phyloP scores from a whole-genome alignment of 805 yeast genomes.

The Tetrapisispora namnaoensis region DNA sequence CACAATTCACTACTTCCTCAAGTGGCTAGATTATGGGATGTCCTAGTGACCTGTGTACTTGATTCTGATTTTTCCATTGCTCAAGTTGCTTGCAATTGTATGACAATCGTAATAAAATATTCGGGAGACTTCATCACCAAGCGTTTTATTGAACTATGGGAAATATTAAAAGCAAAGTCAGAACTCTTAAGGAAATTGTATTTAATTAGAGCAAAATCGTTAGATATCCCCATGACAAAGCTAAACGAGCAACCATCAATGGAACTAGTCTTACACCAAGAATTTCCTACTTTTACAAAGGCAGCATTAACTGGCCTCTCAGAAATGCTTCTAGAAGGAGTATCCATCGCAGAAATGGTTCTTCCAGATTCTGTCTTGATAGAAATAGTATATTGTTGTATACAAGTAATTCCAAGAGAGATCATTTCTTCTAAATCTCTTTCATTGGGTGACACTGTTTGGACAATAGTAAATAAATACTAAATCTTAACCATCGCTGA shows the following conservation, averaged over 20 bases:
- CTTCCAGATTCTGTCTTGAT: constrained; percentile 14
- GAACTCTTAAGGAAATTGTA: constrained; percentile 9
- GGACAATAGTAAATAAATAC: background rate
- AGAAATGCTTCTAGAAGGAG: constrained; percentile 20
- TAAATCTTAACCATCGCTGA: background rate
- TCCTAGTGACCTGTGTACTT: constrained; percentile 13
- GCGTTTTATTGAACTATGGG: constrained; percentile 25
- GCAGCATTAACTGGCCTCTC: constrained; percentile 15
- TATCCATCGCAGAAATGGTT: constrained; percentile 14
- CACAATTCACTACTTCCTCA: constrained; percentile 24
- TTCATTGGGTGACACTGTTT: constrained; percentile 18
- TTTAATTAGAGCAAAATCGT: background rate
- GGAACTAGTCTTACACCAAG: constrained; percentile 1
- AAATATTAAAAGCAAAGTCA: constrained; percentile 9
- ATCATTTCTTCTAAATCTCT: constrained; percentile 12
- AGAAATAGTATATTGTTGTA: constrained; percentile 19
- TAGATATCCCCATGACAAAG: background rate
- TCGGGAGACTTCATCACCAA: constrained; percentile 22
- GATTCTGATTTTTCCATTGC: constrained; percentile 17
- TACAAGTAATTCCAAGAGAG: constrained; percentile 16
- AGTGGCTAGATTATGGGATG: constrained; percentile 26
- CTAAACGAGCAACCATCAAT: background rate
- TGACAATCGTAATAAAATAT: constrained; percentile 13
- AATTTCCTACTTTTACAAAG: constrained; percentile 17
- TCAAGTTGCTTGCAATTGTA: constrained; percentile 16